These are phyloP conservation scores for Pythium scleroteichum DNA, from an alignment of 352 stramenopile species.

Conservation along the genomic window DNA sequence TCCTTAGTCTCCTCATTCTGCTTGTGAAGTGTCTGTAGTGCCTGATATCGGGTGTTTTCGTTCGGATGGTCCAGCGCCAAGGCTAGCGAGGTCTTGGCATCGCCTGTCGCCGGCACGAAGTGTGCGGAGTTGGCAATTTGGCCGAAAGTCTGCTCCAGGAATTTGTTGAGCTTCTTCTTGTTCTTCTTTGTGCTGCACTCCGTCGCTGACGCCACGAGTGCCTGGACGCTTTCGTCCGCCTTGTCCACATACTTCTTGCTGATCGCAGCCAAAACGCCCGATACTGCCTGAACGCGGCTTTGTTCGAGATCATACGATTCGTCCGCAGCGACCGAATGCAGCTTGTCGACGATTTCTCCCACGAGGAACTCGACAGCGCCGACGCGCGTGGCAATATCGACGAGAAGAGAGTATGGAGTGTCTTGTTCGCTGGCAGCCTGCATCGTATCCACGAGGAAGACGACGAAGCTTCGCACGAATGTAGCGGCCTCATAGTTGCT, in stretches of 20 bases:
- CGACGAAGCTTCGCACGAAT: slow-evolving; percentile 61
- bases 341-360: slow-evolving; percentile 44
- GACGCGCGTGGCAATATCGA: slow-evolving; percentile 43
- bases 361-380: slow-evolving; percentile 48
- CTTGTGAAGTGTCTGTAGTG: slow-evolving; percentile 64
- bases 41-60: slow-evolving; percentile 73
- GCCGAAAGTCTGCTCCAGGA: slow-evolving; percentile 67
- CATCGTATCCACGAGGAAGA: slow-evolving; percentile 45
- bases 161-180: slow-evolving; percentile 56
- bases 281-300: slow-evolving; percentile 46
- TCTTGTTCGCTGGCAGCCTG: slow-evolving; percentile 33
- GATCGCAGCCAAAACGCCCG: slow-evolving; percentile 43
- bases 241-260: slow-evolving; percentile 63
- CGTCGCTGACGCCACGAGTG: slow-evolving; percentile 2
- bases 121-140: slow-evolving; percentile 76
- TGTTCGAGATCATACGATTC: slow-evolving; percentile 42
- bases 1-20: slow-evolving; percentile 38
- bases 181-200: slow-evolving; percentile 38
- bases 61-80: slow-evolving; percentile 79
- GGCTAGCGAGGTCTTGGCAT: slow-evolving; percentile 74
- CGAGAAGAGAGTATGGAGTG: slow-evolving; percentile 38
- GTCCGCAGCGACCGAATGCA: slow-evolving; percentile 48
- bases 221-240: slow-evolving; percentile 43
- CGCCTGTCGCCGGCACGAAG: slow-evolving; percentile 60
- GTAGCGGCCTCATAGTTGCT: slow-evolving; percentile 71